These are phyloP conservation scores for Fusarium sp. DNA, from an alignment of 2,329 filamentous ascomycete genomes.

Conservation along the genomic window DNA sequence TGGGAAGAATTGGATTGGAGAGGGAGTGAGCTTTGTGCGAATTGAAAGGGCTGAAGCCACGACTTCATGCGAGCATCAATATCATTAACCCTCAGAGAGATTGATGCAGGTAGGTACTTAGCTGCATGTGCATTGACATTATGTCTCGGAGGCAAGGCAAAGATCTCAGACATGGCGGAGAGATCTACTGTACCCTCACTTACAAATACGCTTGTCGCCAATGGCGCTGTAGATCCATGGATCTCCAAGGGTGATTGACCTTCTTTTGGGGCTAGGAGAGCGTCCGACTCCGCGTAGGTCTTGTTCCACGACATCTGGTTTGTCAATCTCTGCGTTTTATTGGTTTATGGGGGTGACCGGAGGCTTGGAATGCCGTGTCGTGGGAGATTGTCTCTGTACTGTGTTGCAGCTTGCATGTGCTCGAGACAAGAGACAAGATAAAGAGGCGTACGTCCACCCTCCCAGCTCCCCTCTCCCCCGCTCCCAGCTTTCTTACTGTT, in stretches of 20 bases:
- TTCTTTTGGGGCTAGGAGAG: background rate
- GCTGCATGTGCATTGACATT: background rate
- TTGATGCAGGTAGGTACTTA: too few relatives aligned
- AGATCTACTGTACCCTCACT: background rate
- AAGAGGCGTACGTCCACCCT: background rate
- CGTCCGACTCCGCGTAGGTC: background rate
- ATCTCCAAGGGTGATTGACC: background rate
- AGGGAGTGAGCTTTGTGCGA: background rate
- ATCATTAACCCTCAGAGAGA: background rate
- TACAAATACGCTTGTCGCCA: background rate
- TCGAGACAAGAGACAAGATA: background rate
- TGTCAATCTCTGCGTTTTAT: background rate
- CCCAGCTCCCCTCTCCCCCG: background rate
- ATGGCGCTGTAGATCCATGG: background rate
- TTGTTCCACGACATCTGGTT: background rate
- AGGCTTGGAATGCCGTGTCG: background rate
- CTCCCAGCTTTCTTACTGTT: background rate
- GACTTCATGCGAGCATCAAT: background rate
- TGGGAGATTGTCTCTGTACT: background rate
- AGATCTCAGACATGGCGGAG: background rate
- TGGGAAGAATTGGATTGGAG: background rate
- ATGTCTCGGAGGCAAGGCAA: slow-evolving; percentile 5
- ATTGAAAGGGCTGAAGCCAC: background rate
- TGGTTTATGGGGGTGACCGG: background rate
- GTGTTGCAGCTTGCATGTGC: background rate